phyloP scores from a whole-genome alignment of 2,329 filamentous ascomycete genomes.

The Cladophialophora psammophila region DNA sequence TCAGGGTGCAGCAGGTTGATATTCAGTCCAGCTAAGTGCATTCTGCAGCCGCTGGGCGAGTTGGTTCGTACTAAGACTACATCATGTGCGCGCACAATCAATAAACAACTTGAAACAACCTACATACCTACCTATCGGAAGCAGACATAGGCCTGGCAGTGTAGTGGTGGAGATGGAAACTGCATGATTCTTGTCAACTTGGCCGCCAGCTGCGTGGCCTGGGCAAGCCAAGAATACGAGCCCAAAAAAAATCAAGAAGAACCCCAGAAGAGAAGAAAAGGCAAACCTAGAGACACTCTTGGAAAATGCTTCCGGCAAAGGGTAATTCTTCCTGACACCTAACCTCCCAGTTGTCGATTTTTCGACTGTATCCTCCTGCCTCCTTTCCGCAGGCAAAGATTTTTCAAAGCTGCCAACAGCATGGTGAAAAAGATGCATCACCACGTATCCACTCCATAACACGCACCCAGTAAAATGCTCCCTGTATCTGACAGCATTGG shows the following conservation, averaged over 20 bases:
- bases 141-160: neutral
- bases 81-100: too few relatives aligned
- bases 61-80: too few relatives aligned
- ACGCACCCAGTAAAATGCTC: slow-evolving; percentile 23
- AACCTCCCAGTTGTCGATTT: neutral
- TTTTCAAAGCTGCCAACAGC: slow-evolving; percentile 25
- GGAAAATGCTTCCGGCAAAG: neutral
- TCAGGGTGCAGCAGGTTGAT: too few relatives aligned
- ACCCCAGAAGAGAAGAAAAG: neutral
- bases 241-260: neutral
- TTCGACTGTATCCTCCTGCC: neutral
- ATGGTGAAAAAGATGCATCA: slow-evolving; percentile 32
- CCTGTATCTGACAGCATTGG: slow-evolving; percentile 20
- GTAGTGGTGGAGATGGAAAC: too few relatives aligned
- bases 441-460: slow-evolving; percentile 29
- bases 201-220: neutral
- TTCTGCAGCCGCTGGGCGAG: too few relatives aligned
- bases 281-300: neutral
- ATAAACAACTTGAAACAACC: too few relatives aligned
- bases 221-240: neutral
- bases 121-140: neutral
- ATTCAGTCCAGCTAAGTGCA: too few relatives aligned
- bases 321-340: neutral
- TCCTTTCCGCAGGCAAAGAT: neutral
- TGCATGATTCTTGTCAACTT: neutral